Evolutionary conservation across 192 early-diverging fungal species (phyloP).

Genomic region (Coemansia sp.): DNA sequence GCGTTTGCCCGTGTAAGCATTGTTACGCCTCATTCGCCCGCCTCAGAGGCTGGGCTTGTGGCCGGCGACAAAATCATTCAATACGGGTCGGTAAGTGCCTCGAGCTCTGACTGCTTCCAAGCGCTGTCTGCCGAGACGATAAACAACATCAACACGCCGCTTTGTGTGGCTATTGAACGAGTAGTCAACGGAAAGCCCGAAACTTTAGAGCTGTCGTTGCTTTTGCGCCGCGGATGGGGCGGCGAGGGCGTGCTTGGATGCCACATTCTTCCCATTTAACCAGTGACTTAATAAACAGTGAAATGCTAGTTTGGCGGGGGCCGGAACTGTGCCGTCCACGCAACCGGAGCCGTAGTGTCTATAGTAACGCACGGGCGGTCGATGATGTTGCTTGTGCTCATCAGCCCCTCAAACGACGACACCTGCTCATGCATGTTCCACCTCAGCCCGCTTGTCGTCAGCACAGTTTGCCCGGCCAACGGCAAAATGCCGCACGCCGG

Average conservation of each 20-base stretch:
- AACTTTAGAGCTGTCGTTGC: conserved; percentile 14
- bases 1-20: conserved; percentile 48
- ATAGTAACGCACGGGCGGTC: conserved; percentile 59
- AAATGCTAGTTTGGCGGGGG: conserved; percentile 8
- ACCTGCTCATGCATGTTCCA: conserved; percentile 69
- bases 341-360: conserved; percentile 68
- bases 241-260: conserved; percentile 50
- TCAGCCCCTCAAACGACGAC: conserved; percentile 69
- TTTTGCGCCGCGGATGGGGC: conserved; percentile 43
- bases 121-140: conserved; percentile 18
- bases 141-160: conserved; percentile 19
- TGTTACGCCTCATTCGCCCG: conserved; percentile 40
- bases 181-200: conserved; percentile 33
- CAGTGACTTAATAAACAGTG: not conserved
- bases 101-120: conserved; percentile 26
- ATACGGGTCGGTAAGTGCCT: conserved; percentile 22
- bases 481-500: conserved; percentile 90
- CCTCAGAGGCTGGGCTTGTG: conserved; percentile 33
- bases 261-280: conserved; percentile 23
- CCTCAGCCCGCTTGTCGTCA: conserved; percentile 74
- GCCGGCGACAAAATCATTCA: conserved; percentile 38
- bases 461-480: conserved; percentile 59
- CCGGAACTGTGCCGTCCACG: conserved; percentile 80
- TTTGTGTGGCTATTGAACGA: conserved; percentile 29
- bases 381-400: conserved; percentile 86